Percentiles rank a stretch among this genome's conserved stretches.
phyloP scores from a whole-genome alignment of 2,329 filamentous ascomycete genomes.

The Dissoconium aciculare region DNA sequence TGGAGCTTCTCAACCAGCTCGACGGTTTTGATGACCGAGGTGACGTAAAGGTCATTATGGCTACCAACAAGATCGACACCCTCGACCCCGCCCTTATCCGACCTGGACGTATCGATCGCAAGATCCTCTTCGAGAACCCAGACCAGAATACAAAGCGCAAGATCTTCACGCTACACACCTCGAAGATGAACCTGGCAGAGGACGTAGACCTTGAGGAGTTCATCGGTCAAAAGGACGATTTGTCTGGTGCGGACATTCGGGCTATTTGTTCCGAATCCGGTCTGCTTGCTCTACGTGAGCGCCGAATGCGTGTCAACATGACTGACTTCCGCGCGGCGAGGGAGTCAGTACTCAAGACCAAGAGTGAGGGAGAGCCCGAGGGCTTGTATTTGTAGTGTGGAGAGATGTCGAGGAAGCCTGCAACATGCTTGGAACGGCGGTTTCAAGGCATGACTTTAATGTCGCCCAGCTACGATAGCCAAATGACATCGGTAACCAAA shows the following conservation, averaged over 20 bases:
- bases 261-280: slow-evolving; percentile 97
- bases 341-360: slow-evolving; percentile 92
- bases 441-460: too few relatives aligned
- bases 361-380: slow-evolving; percentile 96
- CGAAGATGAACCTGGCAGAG: slow-evolving; percentile 91
- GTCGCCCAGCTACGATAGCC: too few relatives aligned
- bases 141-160: slow-evolving; percentile 88
- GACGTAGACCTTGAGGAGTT: slow-evolving; percentile 99
- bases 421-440: slow-evolving; percentile 31
- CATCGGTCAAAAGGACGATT: slow-evolving; percentile 94
- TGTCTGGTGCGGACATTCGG: slow-evolving; percentile 95
- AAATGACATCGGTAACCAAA: too few relatives aligned
- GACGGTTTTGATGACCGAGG: slow-evolving; percentile 98
- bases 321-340: slow-evolving; percentile 86
- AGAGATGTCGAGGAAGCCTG: slow-evolving; percentile 35
- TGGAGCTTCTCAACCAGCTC: slow-evolving; percentile 94
- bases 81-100: slow-evolving; percentile 91
- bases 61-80: slow-evolving; percentile 98
- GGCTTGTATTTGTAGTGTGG: slow-evolving; percentile 87
- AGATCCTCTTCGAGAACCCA: slow-evolving; percentile 70
- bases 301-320: slow-evolving; percentile 98
- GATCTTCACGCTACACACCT: slow-evolving; percentile 96
- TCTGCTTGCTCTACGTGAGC: slow-evolving; percentile 81
- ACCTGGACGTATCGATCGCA: slow-evolving; percentile 93
- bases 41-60: slow-evolving; percentile 99